Base-by-base conservation (phyloP, 2,329 filamentous ascomycete genomes). In the Zasmidium cellare region DNA sequence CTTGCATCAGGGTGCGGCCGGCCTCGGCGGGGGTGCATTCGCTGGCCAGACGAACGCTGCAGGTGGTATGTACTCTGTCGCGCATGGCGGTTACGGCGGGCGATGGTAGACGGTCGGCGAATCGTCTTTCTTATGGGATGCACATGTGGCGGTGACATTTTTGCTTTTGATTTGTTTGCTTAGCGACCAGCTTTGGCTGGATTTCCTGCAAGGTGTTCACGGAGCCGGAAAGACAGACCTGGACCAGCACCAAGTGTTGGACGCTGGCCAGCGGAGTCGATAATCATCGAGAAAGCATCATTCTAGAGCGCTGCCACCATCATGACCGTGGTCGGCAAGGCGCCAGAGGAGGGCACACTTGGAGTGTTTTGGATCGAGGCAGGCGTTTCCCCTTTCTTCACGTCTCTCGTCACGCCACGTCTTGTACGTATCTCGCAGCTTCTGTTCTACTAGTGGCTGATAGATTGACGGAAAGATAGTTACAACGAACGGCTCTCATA, bases 1-100 rank as follows among this genome's bases (percentile, higher is more conserved):
- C 85, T 89, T 96, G 84, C 92, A 96, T 80, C 90, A 94, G 82
- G 87, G 89, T 80, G 89, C 87, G 80, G 89, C 87, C 83, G 86
- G 60, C 38, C 57, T 86, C 53, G 61, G 64, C 56, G 65, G 62
- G 49, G 63, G 58, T 56, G 56, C 62, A 54, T 66, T 66, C 45
- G 60, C 62, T 57, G 64, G 64, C 31, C 64, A 65, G 50, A 53
- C 61, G 51, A 59, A 60, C 58, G 58, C 60, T 63, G 60, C 64
- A 59, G 62, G 65, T 60, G 64, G 62, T 44, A 56, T 69, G 57
- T 68, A 70, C 50, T 61, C 62, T 57, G 64, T 65, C 64, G 70
- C 70, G 64, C 69, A 71, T 64, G 67, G 68, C 58, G 68, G 66
- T 56, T 67, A 66, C 56, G 64, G 65, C 58, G 66, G 66, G 49